A percentile compares a stretch with the other conserved stretches of the same genome.
Conservation (phyloP, 2,329 filamentous ascomycete species). For the Nannizziopsis arthrosporioides region DNA sequence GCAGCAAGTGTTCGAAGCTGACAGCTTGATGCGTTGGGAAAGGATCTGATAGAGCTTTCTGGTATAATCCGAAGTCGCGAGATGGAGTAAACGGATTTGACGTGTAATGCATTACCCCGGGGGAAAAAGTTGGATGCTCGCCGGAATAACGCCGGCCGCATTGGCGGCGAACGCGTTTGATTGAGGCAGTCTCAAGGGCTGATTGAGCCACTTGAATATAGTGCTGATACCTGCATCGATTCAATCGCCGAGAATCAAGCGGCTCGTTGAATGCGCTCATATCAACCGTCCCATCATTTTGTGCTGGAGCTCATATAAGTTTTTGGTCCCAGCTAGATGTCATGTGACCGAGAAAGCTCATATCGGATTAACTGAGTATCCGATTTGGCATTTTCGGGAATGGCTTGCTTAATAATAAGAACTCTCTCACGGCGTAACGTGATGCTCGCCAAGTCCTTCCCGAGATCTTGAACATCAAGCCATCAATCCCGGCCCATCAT, state of each 20-base stretch:
- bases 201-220: background rate
- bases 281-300: no score
- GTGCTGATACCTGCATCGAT: background rate
- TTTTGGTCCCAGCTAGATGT: no score
- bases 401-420: background rate
- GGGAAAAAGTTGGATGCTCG: conserved; percentile 1
- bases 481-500: conserved; percentile 23
- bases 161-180: conserved; percentile 8
- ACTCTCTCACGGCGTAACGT: conserved; percentile 13
- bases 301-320: no score
- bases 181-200: background rate
- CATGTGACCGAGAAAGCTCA: no score
- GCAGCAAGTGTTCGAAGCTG: background rate
- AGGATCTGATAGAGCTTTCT: background rate
- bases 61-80: background rate
- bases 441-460: conserved; percentile 10
- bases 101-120: background rate
- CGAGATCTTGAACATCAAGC: conserved; percentile 15
- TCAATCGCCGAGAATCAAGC: conserved; percentile 15
- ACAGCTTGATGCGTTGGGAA: background rate
- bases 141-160: conserved; percentile 10
- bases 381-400: no score
- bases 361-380: no score
- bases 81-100: background rate
- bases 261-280: background rate